Evolutionary conservation across 1,284 basidiomycete species (phyloP), one percentile per base, ranked within the genome.

Genomic region (Trametes polyzona): DNA sequence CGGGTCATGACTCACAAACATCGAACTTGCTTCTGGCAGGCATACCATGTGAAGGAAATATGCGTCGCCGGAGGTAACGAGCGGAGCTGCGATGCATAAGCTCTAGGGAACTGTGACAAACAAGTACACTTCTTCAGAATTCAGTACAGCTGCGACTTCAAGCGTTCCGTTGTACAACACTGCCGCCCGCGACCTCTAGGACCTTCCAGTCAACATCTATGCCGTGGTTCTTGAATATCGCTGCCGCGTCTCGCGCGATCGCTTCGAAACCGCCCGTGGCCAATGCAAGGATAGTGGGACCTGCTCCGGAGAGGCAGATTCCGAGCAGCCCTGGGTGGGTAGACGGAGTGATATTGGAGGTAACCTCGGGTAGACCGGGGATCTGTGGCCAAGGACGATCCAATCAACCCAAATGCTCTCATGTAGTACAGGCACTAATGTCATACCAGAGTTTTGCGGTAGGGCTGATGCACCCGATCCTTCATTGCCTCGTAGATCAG

Each of bases 401-500:
- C 21, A 35, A 35, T 11, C 14, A 6, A 35, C 33, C 12, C 4
- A n/a, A 35, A 21, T 39, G 36, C 19, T 10, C 9, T 19, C 19
- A 17, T 16, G 26, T 26, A 10, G 26, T 10, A 10, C 9, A 10
- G 9, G 23, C 24, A 40, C 2, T 3, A 37, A 29, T 2, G 6
- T 77, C 86, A 42, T 70, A 93, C 95, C 52, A 99, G 80, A 37
- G 82, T 75, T 75, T 92, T 93, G 32, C 97, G 87, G 74, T 98
- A 99, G 0, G 97, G 97, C 73, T 99, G 97, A 73, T 99, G 97
- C 12, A 99, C 84, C 46, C 92, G 87, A 76, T 99, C 97, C 73
- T 98, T 98, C 97, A 99, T 99, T 0, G 96, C 97, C 74, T 99
- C 96, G 76, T 96, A 99, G 64, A 99, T 98, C 24, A 99, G 85